Conservation (phyloP, 2,329 filamentous ascomycete species). For the Macrophomina phaseolina region DNA sequence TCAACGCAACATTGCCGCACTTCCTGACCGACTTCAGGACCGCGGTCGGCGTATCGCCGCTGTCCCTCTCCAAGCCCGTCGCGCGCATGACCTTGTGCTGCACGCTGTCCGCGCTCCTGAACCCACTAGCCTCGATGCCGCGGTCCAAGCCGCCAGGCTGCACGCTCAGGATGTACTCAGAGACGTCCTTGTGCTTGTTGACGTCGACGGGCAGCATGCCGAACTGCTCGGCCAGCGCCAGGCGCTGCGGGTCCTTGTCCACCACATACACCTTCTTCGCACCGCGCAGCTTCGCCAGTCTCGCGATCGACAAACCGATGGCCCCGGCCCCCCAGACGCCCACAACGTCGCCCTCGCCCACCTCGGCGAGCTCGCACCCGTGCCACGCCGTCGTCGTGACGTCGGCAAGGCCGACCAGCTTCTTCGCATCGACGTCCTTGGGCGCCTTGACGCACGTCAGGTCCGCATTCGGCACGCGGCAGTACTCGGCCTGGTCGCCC, state of each 20-base stretch:
- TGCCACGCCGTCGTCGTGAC: background rate
- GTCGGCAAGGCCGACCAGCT: background rate
- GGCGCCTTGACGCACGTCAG: background rate
- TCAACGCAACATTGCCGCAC: constrained; percentile 29
- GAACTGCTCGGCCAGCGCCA: background rate
- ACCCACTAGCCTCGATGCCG: background rate
- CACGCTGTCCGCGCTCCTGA: background rate
- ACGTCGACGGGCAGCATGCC: background rate
- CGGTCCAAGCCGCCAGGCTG: constrained; percentile 3
- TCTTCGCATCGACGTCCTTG: background rate
- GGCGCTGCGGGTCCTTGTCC: background rate
- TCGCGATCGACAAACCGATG: too few relatives aligned
- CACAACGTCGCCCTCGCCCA: background rate
- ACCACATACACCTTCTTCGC: background rate
- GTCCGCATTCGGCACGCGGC: background rate
- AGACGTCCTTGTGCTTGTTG: background rate
- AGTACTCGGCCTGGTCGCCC: background rate
- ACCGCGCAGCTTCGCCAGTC: background rate
- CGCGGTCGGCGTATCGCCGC: background rate
- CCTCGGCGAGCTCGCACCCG: background rate
- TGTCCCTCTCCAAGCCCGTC: background rate
- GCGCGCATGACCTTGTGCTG: background rate
- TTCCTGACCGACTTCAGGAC: constrained; percentile 26
- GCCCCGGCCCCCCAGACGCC: too few relatives aligned
- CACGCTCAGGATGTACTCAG: background rate